Conservation (phyloP, 2,329 filamentous ascomycete genomes). For the Xylariaceae sp. region DNA sequence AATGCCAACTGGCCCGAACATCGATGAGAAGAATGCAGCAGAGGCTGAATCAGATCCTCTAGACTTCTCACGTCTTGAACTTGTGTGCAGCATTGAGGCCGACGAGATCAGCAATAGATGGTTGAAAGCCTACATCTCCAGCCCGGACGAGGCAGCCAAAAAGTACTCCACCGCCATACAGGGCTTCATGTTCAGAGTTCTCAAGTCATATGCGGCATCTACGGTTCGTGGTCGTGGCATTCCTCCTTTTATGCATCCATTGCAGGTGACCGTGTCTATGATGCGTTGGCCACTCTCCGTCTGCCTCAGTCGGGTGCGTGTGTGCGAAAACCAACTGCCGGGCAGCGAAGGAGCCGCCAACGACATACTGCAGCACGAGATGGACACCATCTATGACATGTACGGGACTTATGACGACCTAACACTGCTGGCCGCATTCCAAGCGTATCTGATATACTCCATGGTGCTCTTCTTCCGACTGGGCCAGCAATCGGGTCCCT, state of each 20-base stretch:
- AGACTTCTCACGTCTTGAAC: constrained; percentile 27
- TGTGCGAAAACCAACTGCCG: constrained; percentile 29
- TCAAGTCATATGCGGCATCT: constrained; percentile 36
- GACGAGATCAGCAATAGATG: constrained; percentile 41
- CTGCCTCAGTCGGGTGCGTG: constrained; percentile 33
- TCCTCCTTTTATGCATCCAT: constrained; percentile 37
- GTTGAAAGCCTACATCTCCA: constrained; percentile 38
- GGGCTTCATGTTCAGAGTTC: constrained; percentile 31
- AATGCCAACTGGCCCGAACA: background rate
- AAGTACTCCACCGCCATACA: constrained; percentile 30
- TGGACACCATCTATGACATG: constrained; percentile 30
- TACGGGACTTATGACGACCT: constrained; percentile 19
- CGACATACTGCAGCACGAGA: constrained; percentile 32
- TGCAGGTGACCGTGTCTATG: constrained; percentile 24
- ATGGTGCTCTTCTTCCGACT: constrained; percentile 39
- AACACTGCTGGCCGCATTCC: constrained; percentile 36
- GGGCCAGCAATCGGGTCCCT: constrained; percentile 14
- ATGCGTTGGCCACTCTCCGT: constrained; percentile 28
- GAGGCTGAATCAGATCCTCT: constrained; percentile 9
- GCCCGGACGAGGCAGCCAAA: constrained; percentile 35
- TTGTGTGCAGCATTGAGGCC: constrained; percentile 38
- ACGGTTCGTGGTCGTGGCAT: constrained; percentile 28
- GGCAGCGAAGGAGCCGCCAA: constrained; percentile 25
- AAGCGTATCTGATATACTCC: constrained; percentile 46
- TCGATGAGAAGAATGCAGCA: background rate